Base-by-base conservation (phyloP, 805 yeast genomes). In the Suhomyces sp. region DNA sequence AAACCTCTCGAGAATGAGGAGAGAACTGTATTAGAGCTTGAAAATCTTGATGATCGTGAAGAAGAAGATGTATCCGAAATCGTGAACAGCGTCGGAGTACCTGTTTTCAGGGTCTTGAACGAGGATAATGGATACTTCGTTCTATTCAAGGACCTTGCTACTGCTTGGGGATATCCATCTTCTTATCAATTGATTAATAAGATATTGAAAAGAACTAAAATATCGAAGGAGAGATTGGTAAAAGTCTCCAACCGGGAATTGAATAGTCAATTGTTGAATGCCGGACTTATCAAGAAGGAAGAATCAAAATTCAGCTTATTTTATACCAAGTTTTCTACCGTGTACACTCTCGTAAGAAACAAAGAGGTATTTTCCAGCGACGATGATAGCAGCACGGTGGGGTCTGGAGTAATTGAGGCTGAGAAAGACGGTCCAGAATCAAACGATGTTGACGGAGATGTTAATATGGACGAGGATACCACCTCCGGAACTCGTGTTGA, bases 161-260 rank as follows among this genome's bases (percentile, higher is more conserved):
- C 29, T 26, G 50, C 67, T 8, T 74, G 76, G 76, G 70, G 68
- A 54, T 74, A 61, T 49, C 78, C 79, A 1, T 74, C 79, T 6
- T 69, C 78, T 4, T 74, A 75, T 54, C 80, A 75, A 57, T 53
- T 75, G 19, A 65, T 75, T 27, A 48, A 54, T n/a, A 63, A 62
- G 51, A 36, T 73, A 6, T 53, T 68, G 17, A 67, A 66, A 48
- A 50, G 55, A 6, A 55, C 68, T 0, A 54, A 58, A 5, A n/a
- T 64, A 3, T n/a, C 54, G 1, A 65, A 60, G 45, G 36, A 49
- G 8, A 63, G 57, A 3, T 57, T 70, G 44, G 44, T 58, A 6
- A 53, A 55, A 17, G 45, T 59, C 1, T 53, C 71, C 7, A 49
- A 55, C 36, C 24, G 22, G 6, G 47, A 35, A 3, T 47, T 71